Evolutionary conservation across 176 grass and related monocot species (phyloP).

Genomic region (Oryza nivara): DNA sequence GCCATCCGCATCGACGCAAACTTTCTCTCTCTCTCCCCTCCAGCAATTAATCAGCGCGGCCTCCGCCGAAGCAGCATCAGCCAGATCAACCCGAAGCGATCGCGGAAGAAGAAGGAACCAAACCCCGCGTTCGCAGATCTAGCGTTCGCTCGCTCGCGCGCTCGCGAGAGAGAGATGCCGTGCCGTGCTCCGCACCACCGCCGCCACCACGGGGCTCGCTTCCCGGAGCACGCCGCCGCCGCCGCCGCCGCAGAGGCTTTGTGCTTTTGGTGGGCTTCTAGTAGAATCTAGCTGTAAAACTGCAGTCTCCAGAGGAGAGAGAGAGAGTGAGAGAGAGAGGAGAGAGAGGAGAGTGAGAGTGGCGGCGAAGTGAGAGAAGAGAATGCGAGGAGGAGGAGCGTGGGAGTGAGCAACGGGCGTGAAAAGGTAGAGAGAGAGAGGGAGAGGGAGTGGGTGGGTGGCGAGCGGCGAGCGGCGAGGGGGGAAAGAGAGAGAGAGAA

Average conservation of each 20-base stretch:
- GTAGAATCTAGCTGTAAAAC: constrained; percentile 48
- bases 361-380: constrained; percentile 39
- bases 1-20: constrained; percentile 18
- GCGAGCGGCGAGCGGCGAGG: too few relatives aligned
- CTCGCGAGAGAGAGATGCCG: not conserved
- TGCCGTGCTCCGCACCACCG: too few relatives aligned
- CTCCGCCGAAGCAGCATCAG: not conserved
- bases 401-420: constrained; percentile 36
- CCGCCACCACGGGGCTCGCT: not conserved
- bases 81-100: constrained; percentile 7
- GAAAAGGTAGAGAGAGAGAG: constrained; percentile 6
- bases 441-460: not conserved
- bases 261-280: constrained; percentile 60
- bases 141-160: not conserved
- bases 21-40: too few relatives aligned
- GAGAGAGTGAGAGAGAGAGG: not conserved
- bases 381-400: not conserved
- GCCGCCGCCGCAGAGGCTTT: too few relatives aligned
- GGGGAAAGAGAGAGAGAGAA: not conserved
- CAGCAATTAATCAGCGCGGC: not conserved
- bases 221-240: not conserved
- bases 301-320: not conserved
- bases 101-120: constrained; percentile 30
- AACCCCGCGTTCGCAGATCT: constrained; percentile 50
- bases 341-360: not conserved